Evolutionary conservation across 306 rosid genomes (phyloP).

Genomic region (Urtica urens): DNA sequence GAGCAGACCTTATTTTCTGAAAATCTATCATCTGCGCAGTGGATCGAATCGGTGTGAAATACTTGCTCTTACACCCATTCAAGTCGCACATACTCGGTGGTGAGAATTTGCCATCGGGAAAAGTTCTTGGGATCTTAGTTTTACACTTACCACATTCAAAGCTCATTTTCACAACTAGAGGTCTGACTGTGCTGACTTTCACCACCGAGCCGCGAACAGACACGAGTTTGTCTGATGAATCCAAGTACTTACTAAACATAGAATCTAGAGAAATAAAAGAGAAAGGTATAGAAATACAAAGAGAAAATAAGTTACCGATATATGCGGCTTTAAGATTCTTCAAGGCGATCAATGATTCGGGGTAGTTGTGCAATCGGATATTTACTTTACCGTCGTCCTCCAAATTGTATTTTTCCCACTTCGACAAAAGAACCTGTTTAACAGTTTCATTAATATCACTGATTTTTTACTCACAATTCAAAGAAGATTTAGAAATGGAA

Average conservation of each 20-base stretch:
- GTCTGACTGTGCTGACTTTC: conserved; percentile 73
- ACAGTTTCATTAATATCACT: neutral
- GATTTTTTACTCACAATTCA: too few species aligned
- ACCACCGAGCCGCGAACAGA: conserved; percentile 90
- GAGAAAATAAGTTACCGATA: conserved; percentile 41
- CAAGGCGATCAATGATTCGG: conserved; percentile 68
- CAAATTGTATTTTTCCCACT: conserved; percentile 25
- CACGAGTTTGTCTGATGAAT: conserved; percentile 66
- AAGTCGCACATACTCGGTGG: conserved; percentile 65
- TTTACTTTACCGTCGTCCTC: conserved; percentile 43
- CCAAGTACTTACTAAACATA: conserved; percentile 13
- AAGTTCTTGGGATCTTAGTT: conserved; percentile 39
- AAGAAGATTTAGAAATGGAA: too few species aligned
- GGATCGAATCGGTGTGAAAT: conserved; percentile 54
- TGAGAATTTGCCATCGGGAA: conserved; percentile 85
- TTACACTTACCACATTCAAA: conserved; percentile 78
- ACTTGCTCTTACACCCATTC: conserved; percentile 85
- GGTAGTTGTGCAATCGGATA: conserved; percentile 70
- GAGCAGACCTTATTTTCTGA: conserved; percentile 70
- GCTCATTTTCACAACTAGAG: conserved; percentile 68
- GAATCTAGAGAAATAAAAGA: neutral
- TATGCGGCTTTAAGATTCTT: conserved; percentile 88
- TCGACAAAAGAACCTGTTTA: conserved; percentile 44
- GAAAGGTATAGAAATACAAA: neutral
- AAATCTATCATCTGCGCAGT: conserved; percentile 72